Percentiles rank a stretch among this genome's conserved stretches.
Evolutionary conservation across 78 protist genomes (phyloP).

Genomic region (Dictyostelium citrinum): DNA sequence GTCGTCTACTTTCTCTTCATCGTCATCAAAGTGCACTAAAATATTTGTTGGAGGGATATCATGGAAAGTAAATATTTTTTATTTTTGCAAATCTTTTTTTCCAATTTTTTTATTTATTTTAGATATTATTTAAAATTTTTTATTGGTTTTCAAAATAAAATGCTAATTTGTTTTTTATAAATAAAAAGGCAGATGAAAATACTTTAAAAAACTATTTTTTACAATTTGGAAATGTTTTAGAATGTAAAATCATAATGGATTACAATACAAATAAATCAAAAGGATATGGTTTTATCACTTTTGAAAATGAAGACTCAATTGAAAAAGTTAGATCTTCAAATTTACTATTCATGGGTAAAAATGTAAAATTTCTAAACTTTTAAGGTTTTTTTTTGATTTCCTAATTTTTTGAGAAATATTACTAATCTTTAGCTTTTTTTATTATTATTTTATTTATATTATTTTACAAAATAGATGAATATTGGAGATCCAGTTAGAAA

Average conservation of each 20-base stretch:
- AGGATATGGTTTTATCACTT: slow-evolving; percentile 65
- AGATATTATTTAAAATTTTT: too few relatives aligned
- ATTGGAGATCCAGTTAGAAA: slow-evolving; percentile 65
- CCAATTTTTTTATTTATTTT: too few relatives aligned
- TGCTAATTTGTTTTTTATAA: background rate
- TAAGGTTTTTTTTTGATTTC: background rate
- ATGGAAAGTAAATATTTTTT: slow-evolving; percentile 51
- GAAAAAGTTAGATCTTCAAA: slow-evolving; percentile 19
- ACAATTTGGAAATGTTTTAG: slow-evolving; percentile 38
- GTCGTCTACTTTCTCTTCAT: background rate
- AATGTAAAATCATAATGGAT: slow-evolving; percentile 62
- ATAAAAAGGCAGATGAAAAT: slow-evolving; percentile 40
- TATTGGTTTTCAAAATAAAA: too few relatives aligned
- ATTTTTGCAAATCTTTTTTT: background rate
- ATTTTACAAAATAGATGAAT: slow-evolving; percentile 17
- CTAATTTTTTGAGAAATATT: background rate
- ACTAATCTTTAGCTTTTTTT: background rate
- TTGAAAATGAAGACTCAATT: slow-evolving; percentile 33
- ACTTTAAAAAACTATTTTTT: slow-evolving; percentile 3
- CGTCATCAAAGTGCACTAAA: background rate
- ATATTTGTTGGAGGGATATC: slow-evolving; percentile 66
- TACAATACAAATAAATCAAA: slow-evolving; percentile 51
- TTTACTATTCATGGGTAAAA: slow-evolving; percentile 54
- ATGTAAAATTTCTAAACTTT: slow-evolving; percentile 14
- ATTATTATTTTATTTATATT: background rate